Conservation (phyloP, 345 rosid species). For the Eucalyptus rudis region DNA sequence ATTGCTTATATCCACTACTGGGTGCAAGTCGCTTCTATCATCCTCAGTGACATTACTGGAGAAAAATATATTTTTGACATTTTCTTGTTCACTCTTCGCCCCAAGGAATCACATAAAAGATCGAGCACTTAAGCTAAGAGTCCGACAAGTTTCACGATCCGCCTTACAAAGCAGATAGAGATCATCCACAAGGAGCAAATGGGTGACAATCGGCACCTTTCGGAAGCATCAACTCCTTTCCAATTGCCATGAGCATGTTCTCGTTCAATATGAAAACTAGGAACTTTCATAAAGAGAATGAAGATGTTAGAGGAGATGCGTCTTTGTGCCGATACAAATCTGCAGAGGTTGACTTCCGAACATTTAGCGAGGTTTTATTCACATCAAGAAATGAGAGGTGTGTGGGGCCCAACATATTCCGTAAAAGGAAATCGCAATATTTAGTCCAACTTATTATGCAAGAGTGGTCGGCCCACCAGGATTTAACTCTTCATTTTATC, state of each 20-base stretch:
- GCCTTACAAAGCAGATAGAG: no score
- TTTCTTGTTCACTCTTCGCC: no score
- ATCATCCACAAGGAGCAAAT: no score
- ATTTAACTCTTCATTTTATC: neutral
- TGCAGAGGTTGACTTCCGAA: neutral
- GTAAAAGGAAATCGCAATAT: neutral
- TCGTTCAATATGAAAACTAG: neutral
- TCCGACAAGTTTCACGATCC: no score
- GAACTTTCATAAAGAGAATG: neutral
- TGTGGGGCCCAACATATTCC: no score
- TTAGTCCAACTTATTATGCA: neutral
- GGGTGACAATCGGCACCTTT: neutral
- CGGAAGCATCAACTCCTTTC: neutral
- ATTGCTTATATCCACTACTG: neutral
- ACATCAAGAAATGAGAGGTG: neutral
- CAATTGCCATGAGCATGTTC: neutral
- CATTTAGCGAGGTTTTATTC: neutral
- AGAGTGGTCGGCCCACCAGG: neutral
- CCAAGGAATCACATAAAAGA: no score
- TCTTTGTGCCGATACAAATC: neutral
- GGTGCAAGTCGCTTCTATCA: neutral
- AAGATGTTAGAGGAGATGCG: neutral
- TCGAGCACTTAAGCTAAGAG: neutral
- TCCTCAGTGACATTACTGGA: neutral
- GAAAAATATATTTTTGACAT: neutral